Evolutionary conservation across 2,329 filamentous ascomycete genomes (phyloP), one percentile per base, ranked within the genome.

Genomic region (Pseudogymnoascus sp.): DNA sequence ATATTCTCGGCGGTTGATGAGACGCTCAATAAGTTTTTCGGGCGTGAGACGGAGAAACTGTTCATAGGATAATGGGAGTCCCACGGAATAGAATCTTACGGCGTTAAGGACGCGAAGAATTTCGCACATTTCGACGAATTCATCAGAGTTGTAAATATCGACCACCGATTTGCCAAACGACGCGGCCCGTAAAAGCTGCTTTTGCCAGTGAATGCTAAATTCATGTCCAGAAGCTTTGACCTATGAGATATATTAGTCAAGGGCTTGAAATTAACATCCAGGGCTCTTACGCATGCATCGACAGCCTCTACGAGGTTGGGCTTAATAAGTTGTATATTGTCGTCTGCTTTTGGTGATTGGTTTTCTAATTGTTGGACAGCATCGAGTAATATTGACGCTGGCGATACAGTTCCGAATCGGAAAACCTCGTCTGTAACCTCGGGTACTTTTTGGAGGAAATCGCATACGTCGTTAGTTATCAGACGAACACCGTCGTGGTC

Each of bases 61-160:
- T 67, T 97, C 93, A 72, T 95, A 96, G 3, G 93, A 96, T 4
- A 99, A 75, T 0, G 93, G 92, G 21, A 99, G 79, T 2, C 95
- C 95, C 62, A 97, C 84, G 70, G 96, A 90, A 73, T 95, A 97
- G 74, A 90, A 96, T 61, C 95, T 87, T 11, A 93, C 89, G 6
- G 93, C 93, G 70, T 97, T 97, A 59, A 99, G 81, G 0, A 99
- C 93, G 15, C 95, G 88, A 15, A 99, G 78, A 0, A 88, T 95
- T 75, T 99, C 93, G 69, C 92, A 96, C 88, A 97, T 97, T 67
- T 97, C 93, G 62, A 99, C 95, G 76, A 97, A 99, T 68, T 99
- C 93, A 72, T 99, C 95, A 72, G 93, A 97, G 75, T 95, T 97
- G 77, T 97, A 99, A 11, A 97, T 87, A 70, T 97, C 95, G 3